Evolutionary conservation across 768 basidiomycete species (phyloP), one percentile per base, ranked within the genome.

Genomic region (Tubosaeta sp.): DNA sequence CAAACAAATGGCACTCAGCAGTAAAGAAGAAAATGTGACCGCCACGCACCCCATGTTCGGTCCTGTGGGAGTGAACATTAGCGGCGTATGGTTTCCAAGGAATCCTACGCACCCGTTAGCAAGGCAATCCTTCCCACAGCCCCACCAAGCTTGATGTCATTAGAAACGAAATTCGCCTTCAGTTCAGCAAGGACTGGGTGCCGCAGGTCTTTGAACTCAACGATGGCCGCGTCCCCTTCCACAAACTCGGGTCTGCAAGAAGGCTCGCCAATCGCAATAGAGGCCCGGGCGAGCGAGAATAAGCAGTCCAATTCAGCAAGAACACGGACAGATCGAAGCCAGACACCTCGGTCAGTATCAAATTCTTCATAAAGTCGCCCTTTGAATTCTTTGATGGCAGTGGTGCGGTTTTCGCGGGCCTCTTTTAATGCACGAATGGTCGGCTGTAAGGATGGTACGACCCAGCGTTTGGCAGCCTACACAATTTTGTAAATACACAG

Each of bases 291-390:
- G 43, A 98, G 72, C 59, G 91, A 91, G 67, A 95, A 84, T 19
- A 99, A 72, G 68, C 97, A 99, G 68, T 99, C 97, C n/a, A 99
- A 76, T 71, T 99, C 95, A 7, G 97, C 88, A 46, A 95, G 79
- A 14, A 91, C 84, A 34, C 91, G 83, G 56, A 94, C 78, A 11
- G 86, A 83, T n/a, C 85, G 82, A 62, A 94, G 70, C 91, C 91
- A 95, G 14, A 86, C 71, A 13, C 80, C 76, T 41, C 90, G 84
- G 63, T 95, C 90, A 4, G 77, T 70, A 65, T 92, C 90, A 60
- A 95, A 94, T 69, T 92, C 89, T 27, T 75, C 79, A 60, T 78
- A 95, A 16, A 95, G 72, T 35, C 85, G 81, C 63, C 75, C 79
- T 65, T 86, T 90, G 75, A 97, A 99, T 10, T 82, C 78, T 66